Conservation (phyloP, 1,284 basidiomycete species). For the Trametes versicolor region DNA sequence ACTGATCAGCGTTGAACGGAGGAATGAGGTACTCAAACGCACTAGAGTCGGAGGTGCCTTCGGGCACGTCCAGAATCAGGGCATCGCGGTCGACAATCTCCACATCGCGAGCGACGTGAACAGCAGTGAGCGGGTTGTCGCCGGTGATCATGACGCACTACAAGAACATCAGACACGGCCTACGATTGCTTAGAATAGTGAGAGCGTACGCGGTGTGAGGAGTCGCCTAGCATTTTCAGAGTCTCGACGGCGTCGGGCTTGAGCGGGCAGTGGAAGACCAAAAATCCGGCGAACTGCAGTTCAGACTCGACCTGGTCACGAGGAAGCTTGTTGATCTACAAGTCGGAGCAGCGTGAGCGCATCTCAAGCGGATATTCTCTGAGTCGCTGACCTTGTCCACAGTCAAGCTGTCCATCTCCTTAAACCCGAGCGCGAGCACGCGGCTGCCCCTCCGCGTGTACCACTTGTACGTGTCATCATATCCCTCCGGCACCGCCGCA, state of each 20-base stretch:
- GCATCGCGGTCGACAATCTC: slow-evolving; percentile 96
- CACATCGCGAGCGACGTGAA: slow-evolving; percentile 93
- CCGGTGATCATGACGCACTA: slow-evolving; percentile 98
- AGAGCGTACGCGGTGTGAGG: slow-evolving; percentile 87
- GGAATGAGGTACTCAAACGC: slow-evolving; percentile 33
- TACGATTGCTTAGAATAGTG: background rate
- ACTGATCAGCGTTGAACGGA: background rate
- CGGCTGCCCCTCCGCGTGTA: slow-evolving; percentile 92
- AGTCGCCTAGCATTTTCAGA: slow-evolving; percentile 92
- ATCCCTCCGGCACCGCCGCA: slow-evolving; percentile 72
- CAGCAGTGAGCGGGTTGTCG: slow-evolving; percentile 94
- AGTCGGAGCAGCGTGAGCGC: background rate
- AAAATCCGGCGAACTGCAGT: slow-evolving; percentile 88
- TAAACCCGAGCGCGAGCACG: slow-evolving; percentile 89
- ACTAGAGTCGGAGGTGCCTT: slow-evolving; percentile 80
- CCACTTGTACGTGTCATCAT: slow-evolving; percentile 94
- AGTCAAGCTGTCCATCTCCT: slow-evolving; percentile 77
- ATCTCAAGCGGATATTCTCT: background rate
- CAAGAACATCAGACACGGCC: slow-evolving; percentile 6
- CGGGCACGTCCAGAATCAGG: slow-evolving; percentile 89
- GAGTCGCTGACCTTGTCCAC: slow-evolving; percentile 65
- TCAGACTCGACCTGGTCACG: slow-evolving; percentile 83
- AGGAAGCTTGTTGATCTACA: slow-evolving; percentile 84
- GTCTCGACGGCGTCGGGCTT: slow-evolving; percentile 92
- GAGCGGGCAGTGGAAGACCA: slow-evolving; percentile 96